Evolutionary conservation across 2,329 filamentous ascomycete genomes (phyloP).

Genomic region (Penicillium paneum): DNA sequence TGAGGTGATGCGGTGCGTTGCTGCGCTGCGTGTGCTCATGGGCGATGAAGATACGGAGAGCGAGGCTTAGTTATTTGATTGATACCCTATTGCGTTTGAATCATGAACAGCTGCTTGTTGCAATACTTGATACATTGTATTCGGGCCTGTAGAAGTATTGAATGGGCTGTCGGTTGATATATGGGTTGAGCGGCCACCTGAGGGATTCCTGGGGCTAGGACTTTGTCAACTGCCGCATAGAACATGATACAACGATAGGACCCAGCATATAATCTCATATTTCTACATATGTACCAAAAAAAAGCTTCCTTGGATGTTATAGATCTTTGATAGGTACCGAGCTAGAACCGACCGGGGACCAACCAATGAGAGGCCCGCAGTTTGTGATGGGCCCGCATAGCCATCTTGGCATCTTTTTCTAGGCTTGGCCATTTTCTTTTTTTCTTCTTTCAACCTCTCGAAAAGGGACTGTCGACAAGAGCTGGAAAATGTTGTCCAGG

Average conservation of each 20-base stretch:
- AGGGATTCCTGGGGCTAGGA: too few species aligned
- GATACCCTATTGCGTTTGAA: conserved; percentile 2
- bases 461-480: conserved; percentile 7
- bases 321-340: neutral
- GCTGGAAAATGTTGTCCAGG: conserved; percentile 35
- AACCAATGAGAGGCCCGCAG: conserved; percentile 29
- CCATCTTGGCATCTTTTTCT: conserved; percentile 32
- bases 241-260: too few species aligned
- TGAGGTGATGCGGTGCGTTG: conserved; percentile 65
- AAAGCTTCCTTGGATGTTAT: neutral
- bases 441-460: conserved; percentile 9
- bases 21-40: conserved; percentile 75
- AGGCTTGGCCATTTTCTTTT: conserved; percentile 18
- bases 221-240: neutral
- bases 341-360: neutral
- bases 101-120: neutral
- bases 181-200: neutral
- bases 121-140: neutral
- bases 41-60: conserved; percentile 54
- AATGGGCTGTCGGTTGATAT: neutral
- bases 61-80: conserved; percentile 19
- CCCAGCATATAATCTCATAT: neutral
- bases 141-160: neutral
- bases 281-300: neutral
- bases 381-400: conserved; percentile 24